These are phyloP conservation scores for Cordia subcordata DNA, from an alignment of 257 asterid genomes.

Conservation along the genomic window DNA sequence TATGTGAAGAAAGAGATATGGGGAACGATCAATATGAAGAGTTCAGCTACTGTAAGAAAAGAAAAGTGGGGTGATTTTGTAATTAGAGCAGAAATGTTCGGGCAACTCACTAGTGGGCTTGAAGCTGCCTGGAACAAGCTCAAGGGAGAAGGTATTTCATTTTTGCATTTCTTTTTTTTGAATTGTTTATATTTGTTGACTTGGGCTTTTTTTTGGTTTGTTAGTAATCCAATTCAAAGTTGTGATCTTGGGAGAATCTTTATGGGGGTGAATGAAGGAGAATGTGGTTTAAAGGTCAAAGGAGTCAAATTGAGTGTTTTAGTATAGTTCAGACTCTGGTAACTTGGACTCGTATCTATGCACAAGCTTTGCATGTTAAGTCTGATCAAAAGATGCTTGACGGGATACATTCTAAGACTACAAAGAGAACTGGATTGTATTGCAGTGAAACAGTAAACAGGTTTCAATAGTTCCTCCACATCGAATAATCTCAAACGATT, in stretches of 20 bases:
- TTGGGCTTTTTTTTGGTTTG: neutral
- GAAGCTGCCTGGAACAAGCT: conserved; percentile 97
- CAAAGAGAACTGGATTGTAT: no score
- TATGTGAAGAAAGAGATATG: conserved; percentile 61
- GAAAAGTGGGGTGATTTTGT: conserved; percentile 34
- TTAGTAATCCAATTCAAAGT: neutral
- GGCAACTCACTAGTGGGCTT: conserved; percentile 85
- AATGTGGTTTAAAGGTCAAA: no score
- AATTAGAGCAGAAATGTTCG: conserved; percentile 91
- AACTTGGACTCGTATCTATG: no score
- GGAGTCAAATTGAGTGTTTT: no score
- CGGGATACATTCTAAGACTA: no score
- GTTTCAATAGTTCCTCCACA: no score
- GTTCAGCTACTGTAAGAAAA: conserved; percentile 24
- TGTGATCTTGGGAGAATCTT: neutral
- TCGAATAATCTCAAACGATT: no score
- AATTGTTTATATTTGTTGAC: neutral
- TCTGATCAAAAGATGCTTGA: no score
- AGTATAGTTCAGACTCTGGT: no score
- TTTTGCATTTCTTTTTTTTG: neutral
- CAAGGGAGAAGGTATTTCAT: conserved; percentile 79
- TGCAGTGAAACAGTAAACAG: no score
- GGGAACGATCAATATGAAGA: conserved; percentile 50
- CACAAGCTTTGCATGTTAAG: no score
- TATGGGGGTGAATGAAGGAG: no score